Evolutionary conservation across 139 green algal genomes (phyloP).

Genomic region (Haematococcus lacustris): DNA sequence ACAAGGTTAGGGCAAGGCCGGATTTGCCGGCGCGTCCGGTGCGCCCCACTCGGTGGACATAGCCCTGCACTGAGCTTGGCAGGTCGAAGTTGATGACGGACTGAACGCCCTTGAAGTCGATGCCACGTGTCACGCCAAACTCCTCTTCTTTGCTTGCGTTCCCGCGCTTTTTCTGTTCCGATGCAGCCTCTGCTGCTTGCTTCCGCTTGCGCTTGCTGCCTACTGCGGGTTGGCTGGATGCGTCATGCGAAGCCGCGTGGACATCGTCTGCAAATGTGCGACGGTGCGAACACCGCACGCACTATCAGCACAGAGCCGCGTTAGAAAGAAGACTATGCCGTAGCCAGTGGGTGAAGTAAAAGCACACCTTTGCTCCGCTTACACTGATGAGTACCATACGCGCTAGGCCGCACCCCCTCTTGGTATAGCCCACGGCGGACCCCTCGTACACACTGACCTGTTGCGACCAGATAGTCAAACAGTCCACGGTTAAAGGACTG

Average conservation of each 20-base stretch:
- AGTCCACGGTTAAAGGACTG: constrained; percentile 61
- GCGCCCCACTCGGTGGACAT: constrained; percentile 87
- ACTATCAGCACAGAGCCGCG: neutral
- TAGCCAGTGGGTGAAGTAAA: too few relatives aligned
- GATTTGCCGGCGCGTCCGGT: constrained; percentile 76
- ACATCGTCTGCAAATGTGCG: constrained; percentile 43
- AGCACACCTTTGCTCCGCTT: too few relatives aligned
- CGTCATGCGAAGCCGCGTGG: constrained; percentile 27
- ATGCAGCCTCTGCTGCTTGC: neutral
- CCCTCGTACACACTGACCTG: too few relatives aligned
- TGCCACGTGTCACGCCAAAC: constrained; percentile 91
- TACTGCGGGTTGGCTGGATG: neutral
- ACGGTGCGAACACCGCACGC: too few relatives aligned
- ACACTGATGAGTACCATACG: too few relatives aligned
- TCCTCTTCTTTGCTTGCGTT: constrained; percentile 76
- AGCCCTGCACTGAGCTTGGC: constrained; percentile 48
- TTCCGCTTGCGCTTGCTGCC: neutral
- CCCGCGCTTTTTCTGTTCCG: constrained; percentile 48
- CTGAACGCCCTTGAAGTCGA: constrained; percentile 93
- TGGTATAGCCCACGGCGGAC: neutral
- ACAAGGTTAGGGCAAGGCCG: constrained; percentile 57
- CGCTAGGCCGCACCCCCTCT: neutral
- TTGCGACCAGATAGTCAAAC: constrained; percentile 92
- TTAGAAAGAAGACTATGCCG: too few relatives aligned
- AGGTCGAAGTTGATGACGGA: constrained; percentile 89